Evolutionary conservation across 352 stramenopile species (phyloP), one percentile per base, ranked within the genome.

Genomic region (Phytophthora sojae): DNA sequence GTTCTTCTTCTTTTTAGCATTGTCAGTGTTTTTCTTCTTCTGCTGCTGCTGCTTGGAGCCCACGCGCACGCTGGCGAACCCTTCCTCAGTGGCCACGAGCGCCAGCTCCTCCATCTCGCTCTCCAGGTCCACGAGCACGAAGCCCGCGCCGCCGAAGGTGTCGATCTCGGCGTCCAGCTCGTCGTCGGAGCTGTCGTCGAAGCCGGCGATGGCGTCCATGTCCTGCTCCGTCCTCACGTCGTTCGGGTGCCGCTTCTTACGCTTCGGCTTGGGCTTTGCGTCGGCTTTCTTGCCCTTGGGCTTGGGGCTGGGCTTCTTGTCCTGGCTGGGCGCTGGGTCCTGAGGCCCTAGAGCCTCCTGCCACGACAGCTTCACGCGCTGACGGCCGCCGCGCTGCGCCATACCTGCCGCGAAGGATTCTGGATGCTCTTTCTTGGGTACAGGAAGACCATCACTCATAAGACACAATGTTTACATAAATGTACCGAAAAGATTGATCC

Each of bases 101-200:
- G 62, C 75, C 37, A 85, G 35, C 39, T 87, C 70, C 44, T 88
- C 80, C 54, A 84, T 37, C 19, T 85, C 78, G n/a, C 55, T 75
- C 57, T 81, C 73, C 4, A 84, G 25, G 52, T 86, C 73, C 9
- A 86, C 53, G 47, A 88, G 45, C 5, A 86, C 73, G 62, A 85
- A 88, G 12, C 71, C 69, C 15, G 71, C 61, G 5, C 64, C 72
- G 17, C 68, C 69, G 15, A 76, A 77, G 9, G 64, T 65, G 30
- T 79, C 75, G 0, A 76, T 51, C 0, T 77, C 60, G 1, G 57
- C 60, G 4, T 78, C 71, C 25, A 73, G 35, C 9, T 78, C 67
- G 35, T 64, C 67, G 19, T 61, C 64, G 1, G 64, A 72, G 26
- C 73, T 81, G n/a, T 77, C 67, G 26, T 81, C 67, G 56, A 74